Evolutionary conservation across 2,329 filamentous ascomycete species (phyloP).

Genomic region (Pestalotiopsis sp.): DNA sequence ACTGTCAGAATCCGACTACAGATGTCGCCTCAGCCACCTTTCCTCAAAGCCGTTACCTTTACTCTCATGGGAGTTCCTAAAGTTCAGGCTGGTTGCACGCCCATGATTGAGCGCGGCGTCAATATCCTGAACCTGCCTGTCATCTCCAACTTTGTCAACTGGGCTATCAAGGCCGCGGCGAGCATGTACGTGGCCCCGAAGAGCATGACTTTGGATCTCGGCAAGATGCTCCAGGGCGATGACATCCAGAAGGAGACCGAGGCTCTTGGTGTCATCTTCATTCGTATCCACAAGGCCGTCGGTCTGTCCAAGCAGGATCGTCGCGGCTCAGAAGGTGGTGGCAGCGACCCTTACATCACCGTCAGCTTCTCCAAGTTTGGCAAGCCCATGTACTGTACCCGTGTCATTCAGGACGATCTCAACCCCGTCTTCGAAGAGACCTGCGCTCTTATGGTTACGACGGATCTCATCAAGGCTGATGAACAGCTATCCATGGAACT

Average conservation of each 20-base stretch:
- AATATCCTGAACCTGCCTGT: constrained; percentile 91
- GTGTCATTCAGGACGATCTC: constrained; percentile 91
- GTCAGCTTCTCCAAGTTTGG: constrained; percentile 94
- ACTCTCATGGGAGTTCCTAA: constrained; percentile 94
- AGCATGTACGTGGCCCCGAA: constrained; percentile 95
- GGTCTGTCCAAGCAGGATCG: constrained; percentile 90
- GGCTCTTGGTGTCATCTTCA: constrained; percentile 87
- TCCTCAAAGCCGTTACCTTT: constrained; percentile 88
- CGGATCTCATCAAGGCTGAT: constrained; percentile 88
- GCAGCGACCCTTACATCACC: constrained; percentile 94
- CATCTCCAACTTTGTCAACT: constrained; percentile 97
- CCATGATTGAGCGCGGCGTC: constrained; percentile 87
- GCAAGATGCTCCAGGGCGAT: constrained; percentile 88
- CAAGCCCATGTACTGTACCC: constrained; percentile 96
- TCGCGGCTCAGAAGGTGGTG: constrained; percentile 80
- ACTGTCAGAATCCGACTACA: constrained; percentile 83
- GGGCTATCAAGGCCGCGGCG: constrained; percentile 84
- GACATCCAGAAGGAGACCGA: constrained; percentile 88
- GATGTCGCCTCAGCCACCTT: constrained; percentile 88
- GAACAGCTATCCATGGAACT: constrained; percentile 93
- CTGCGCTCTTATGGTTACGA: constrained; percentile 81
- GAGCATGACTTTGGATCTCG: constrained; percentile 88
- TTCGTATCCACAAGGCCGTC: constrained; percentile 85
- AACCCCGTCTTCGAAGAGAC: constrained; percentile 93
- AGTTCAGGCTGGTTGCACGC: constrained; percentile 85